Evolutionary conservation across 805 yeast genomes (phyloP).

Genomic region (Ogataea glucozyma): DNA sequence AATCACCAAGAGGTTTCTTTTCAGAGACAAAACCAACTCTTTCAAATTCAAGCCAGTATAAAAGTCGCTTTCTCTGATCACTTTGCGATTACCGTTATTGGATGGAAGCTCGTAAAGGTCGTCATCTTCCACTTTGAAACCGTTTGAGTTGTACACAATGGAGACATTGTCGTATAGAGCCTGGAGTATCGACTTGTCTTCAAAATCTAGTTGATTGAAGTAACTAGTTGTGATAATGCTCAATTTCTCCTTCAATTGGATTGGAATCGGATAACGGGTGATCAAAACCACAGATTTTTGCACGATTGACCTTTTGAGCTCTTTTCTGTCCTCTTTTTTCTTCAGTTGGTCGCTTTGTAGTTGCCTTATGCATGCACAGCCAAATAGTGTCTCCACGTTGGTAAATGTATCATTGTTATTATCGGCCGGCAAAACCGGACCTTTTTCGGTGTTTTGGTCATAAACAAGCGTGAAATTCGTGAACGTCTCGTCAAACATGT

Average conservation of each 20-base stretch:
- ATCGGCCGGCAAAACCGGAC: slow-evolving; percentile 44
- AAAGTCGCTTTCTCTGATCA: slow-evolving; percentile 55
- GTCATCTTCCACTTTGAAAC: slow-evolving; percentile 33
- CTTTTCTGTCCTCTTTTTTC: slow-evolving; percentile 32
- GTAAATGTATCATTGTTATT: slow-evolving; percentile 29
- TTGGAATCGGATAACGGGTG: slow-evolving; percentile 78
- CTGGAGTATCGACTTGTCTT: slow-evolving; percentile 66
- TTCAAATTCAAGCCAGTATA: slow-evolving; percentile 75
- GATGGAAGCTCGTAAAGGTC: slow-evolving; percentile 29
- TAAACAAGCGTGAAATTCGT: slow-evolving; percentile 83
- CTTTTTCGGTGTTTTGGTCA: slow-evolving; percentile 50
- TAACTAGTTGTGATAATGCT: slow-evolving; percentile 86
- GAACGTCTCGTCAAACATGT: slow-evolving; percentile 89
- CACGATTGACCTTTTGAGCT: slow-evolving; percentile 64
- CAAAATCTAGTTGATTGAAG: slow-evolving; percentile 77
- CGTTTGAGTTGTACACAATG: slow-evolving; percentile 38
- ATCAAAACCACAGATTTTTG: slow-evolving; percentile 90
- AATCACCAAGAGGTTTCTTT: slow-evolving; percentile 58
- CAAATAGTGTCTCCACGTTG: slow-evolving; percentile 75
- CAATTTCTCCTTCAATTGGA: slow-evolving; percentile 85
- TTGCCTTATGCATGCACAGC: slow-evolving; percentile 91
- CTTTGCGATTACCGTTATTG: slow-evolving; percentile 24
- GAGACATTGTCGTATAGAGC: slow-evolving; percentile 69
- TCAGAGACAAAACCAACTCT: slow-evolving; percentile 59
- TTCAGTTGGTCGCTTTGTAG: slow-evolving; percentile 59